A percentile compares a stretch with the other conserved stretches of the same genome.
Conservation (phyloP, 1,284 basidiomycete genomes). For the Moniliella sp. region DNA sequence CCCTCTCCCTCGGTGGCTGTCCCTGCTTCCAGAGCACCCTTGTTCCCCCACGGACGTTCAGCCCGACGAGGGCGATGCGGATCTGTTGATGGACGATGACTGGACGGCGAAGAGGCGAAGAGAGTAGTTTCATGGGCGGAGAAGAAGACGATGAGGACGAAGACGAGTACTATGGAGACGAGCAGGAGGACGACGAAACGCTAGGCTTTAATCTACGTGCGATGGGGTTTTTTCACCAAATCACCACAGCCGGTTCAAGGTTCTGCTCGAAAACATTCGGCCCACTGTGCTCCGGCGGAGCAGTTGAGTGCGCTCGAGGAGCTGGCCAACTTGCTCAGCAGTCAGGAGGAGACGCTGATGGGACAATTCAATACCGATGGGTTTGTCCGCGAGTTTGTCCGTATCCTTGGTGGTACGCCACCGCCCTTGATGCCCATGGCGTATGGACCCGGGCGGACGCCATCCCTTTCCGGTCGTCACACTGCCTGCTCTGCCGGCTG, state of each 20-base stretch:
- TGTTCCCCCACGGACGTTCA: no score
- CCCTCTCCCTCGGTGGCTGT: no score
- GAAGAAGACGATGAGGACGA: conserved; percentile 12
- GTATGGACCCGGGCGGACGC: conserved; percentile 3
- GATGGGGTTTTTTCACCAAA: conserved; percentile 24
- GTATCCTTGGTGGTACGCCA: conserved; percentile 68
- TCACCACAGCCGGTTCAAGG: conserved; percentile 13
- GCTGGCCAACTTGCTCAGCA: conserved; percentile 75
- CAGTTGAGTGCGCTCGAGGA: conserved; percentile 68
- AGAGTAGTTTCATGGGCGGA: no score
- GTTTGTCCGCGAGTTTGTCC: conserved; percentile 76
- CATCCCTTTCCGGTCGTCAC: conserved; percentile 11
- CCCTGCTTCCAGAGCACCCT: no score
- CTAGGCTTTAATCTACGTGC: conserved; percentile 18
- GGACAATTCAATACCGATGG: conserved; percentile 80
- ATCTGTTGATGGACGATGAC: no score
- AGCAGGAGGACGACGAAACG: conserved; percentile 7
- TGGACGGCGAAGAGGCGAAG: no score
- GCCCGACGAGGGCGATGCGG: no score
- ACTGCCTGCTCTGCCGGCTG: conserved; percentile 10
- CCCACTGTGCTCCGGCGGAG: conserved; percentile 42
- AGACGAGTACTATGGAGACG: conserved; percentile 6
- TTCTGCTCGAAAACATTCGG: conserved; percentile 16
- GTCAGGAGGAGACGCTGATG: conserved; percentile 84
- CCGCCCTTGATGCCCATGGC: conserved; percentile 3